Conservation (phyloP, 192 early-diverging fungal genomes). For the Chytriomyces sp. region DNA sequence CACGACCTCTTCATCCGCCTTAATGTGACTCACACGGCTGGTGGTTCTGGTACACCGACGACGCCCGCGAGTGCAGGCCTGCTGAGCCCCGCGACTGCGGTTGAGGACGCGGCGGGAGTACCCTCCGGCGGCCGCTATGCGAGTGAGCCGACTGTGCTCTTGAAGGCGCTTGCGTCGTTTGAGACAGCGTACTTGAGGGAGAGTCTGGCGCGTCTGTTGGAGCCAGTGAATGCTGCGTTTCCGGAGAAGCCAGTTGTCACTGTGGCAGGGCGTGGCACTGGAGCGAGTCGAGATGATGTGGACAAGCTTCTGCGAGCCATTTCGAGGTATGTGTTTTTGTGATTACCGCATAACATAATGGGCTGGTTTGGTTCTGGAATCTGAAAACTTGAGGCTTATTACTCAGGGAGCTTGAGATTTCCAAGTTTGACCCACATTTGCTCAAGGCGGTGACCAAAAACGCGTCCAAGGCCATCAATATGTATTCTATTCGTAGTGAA, state of each 20-base stretch:
- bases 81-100: not conserved
- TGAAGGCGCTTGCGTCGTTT: slow-evolving; percentile 44
- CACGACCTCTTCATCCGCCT: slow-evolving; percentile 50
- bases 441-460: slow-evolving; percentile 56
- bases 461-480: slow-evolving; percentile 58
- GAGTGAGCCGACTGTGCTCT: slow-evolving; percentile 23
- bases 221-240: slow-evolving; percentile 64
- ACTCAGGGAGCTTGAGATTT: slow-evolving; percentile 63
- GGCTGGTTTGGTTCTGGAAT: not conserved
- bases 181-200: slow-evolving; percentile 58
- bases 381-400: not conserved
- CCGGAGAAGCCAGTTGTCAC: slow-evolving; percentile 45
- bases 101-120: not conserved
- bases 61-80: not conserved
- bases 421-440: slow-evolving; percentile 63
- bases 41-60: not conserved
- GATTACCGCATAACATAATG: not conserved
- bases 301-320: slow-evolving; percentile 59
- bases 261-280: not conserved
- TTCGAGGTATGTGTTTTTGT: slow-evolving; percentile 47
- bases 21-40: slow-evolving; percentile 12
- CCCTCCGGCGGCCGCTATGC: not conserved
- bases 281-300: slow-evolving; percentile 54
- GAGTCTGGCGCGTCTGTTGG: slow-evolving; percentile 62
- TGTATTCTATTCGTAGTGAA: slow-evolving; percentile 62